A percentile compares a stretch with the other conserved stretches of the same genome.
These are phyloP conservation scores for Discostella stelligeroides DNA, from an alignment of 108 stramenopile genomes.

Conservation along the genomic window DNA sequence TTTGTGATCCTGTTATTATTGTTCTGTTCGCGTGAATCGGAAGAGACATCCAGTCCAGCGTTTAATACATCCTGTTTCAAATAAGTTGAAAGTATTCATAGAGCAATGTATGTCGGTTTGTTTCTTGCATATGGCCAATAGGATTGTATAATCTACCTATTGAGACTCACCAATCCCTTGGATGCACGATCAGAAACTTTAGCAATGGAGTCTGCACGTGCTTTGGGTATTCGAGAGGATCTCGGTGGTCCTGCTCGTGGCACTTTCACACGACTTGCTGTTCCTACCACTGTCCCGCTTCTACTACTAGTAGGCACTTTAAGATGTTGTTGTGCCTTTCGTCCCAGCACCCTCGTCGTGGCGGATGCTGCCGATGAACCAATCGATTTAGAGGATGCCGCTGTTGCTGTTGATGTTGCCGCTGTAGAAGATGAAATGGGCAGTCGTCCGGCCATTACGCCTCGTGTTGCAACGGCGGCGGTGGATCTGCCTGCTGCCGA, in stretches of 20 bases:
- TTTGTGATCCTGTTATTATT: not conserved
- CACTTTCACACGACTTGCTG: not conserved
- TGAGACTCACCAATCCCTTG: slow-evolving; percentile 59
- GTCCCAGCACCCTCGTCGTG: not conserved
- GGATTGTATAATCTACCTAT: too few relatives aligned
- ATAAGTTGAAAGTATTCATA: too few relatives aligned
- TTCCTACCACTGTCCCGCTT: not conserved
- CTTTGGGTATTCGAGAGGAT: not conserved
- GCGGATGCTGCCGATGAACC: not conserved
- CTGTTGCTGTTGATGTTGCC: not conserved
- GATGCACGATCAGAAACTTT: slow-evolving; percentile 62
- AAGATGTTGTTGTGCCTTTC: not conserved
- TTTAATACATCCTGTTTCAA: too few relatives aligned
- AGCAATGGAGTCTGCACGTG: slow-evolving; percentile 45
- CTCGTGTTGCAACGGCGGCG: slow-evolving; percentile 3
- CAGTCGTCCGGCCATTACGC: slow-evolving; percentile 18
- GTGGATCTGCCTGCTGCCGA: slow-evolving; percentile 5
- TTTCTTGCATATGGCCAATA: too few relatives aligned
- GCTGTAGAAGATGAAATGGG: slow-evolving; percentile 13
- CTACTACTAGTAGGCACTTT: not conserved
- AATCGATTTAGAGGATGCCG: not conserved
- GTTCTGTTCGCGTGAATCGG: slow-evolving; percentile 6
- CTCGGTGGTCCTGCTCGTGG: not conserved
- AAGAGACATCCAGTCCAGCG: too few relatives aligned
- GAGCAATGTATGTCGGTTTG: too few relatives aligned